A percentile compares a stretch with the other conserved stretches of the same genome.
phyloP scores from a whole-genome alignment of 2,329 filamentous ascomycete genomes.

The Fusarium burgessii region DNA sequence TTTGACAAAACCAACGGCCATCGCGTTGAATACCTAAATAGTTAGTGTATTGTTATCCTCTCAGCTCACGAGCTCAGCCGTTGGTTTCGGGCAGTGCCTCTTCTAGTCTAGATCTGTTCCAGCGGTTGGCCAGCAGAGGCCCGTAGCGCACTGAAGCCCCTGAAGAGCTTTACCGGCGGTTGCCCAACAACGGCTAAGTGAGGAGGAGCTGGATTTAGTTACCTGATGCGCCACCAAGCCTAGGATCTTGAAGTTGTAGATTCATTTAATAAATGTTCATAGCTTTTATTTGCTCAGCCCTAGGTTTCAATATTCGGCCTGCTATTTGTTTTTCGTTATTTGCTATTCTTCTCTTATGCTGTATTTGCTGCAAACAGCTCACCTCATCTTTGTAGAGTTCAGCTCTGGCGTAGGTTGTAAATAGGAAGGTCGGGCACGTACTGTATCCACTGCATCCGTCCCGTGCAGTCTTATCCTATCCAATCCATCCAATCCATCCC shows the following conservation, averaged over 20 bases:
- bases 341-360: background rate
- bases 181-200: constrained; percentile 39
- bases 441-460: constrained; percentile 41
- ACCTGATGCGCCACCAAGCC: constrained; percentile 21
- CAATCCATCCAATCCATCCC: constrained; percentile 35
- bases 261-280: constrained; percentile 2
- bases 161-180: constrained; percentile 21
- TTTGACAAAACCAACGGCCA: constrained; percentile 15
- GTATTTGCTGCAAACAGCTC: constrained; percentile 21
- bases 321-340: background rate
- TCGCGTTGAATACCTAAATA: constrained; percentile 4
- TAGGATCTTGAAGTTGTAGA: constrained; percentile 14
- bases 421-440: constrained; percentile 39
- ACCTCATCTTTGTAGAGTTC: constrained; percentile 17
- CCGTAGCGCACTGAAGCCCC: constrained; percentile 36
- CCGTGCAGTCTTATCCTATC: constrained; percentile 37
- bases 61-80: background rate
- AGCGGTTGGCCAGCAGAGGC: constrained; percentile 33
- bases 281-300: constrained; percentile 1
- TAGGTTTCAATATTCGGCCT: background rate
- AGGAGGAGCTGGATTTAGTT: background rate
- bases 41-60: constrained; percentile 4
- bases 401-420: constrained; percentile 31
- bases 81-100: constrained; percentile 30
- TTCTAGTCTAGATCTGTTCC: constrained; percentile 37